Base-by-base conservation (phyloP, 495 filamentous ascomycete genomes). In the Penicillium crystallinum region DNA sequence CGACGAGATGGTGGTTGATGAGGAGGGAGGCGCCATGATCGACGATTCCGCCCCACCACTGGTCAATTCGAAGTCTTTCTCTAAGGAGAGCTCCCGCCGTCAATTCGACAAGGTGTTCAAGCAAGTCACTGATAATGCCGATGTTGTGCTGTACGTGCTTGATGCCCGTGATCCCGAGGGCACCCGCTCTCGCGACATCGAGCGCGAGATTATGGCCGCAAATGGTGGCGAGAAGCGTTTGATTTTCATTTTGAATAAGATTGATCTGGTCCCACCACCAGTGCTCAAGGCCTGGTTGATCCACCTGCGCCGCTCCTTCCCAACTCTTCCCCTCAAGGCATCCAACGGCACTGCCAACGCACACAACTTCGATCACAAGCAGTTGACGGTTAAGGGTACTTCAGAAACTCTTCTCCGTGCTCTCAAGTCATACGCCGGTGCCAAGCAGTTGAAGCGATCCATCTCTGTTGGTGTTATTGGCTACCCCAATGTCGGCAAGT, bases 401-500 rank as follows among this genome's bases (percentile, higher is more conserved):
- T 90, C 90, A 5, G 81, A 86, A 31, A 85, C 88, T 0, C 82
- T 97, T n/a, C 86, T 97, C 77, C 88, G 84, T 46, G 86, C 91
- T 1, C 82, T 97, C 40, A 97, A 97, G 75, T 82, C 87, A 23
- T 96, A 88, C 66, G 89, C 91, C n/a, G 81, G 87, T 52, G 77
- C 80, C 52, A 87, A 86, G 69, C 83, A 91, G 58, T 75, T 96
- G 56, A 95, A 95, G 76, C 86, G 92, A 40, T 84, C 91, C 46
- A 84, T 93, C 64, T 89, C 86, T 38, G 91, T 97, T 49, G 92
- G 92, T 57, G 86, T 97, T 40, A 91, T 97, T 62, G 92, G 92
- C 36, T 96, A 96, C 72, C 92, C 92, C 53, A 97, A 97, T 70
- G 92, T 96, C 54, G 92, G 92, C 67, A 97, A 97, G 71, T 95